Conservation (phyloP, 441 rosid genomes). For the Geranium incanum region DNA sequence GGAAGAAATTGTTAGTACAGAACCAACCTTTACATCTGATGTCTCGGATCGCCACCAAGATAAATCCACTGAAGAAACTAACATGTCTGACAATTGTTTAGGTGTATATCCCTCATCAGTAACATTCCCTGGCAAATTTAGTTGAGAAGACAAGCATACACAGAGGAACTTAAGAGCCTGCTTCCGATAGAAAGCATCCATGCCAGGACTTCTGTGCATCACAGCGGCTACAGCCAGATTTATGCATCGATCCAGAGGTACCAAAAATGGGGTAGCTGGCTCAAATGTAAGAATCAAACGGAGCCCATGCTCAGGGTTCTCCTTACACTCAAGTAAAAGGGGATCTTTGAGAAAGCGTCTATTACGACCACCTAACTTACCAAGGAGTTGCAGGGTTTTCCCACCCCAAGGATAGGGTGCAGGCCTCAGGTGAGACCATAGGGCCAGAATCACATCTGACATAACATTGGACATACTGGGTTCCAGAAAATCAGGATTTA, state of each 20-base stretch:
- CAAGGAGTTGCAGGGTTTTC: slow-evolving; percentile 85
- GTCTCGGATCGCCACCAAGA: slow-evolving; percentile 70
- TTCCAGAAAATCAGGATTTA: slow-evolving; percentile 96
- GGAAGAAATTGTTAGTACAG: neutral
- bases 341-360: slow-evolving; percentile 94
- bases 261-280: slow-evolving; percentile 93
- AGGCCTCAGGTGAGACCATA: slow-evolving; percentile 96
- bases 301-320: slow-evolving; percentile 96
- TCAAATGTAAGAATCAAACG: slow-evolving; percentile 94
- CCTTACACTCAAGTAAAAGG: slow-evolving; percentile 94
- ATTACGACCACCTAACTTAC: slow-evolving; percentile 97
- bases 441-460: slow-evolving; percentile 92
- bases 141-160: slow-evolving; percentile 89
- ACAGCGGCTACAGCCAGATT: slow-evolving; percentile 93
- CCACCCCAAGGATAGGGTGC: slow-evolving; percentile 92
- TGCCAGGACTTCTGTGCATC: slow-evolving; percentile 45
- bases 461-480: slow-evolving; percentile 96
- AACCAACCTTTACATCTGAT: slow-evolving; percentile 67
- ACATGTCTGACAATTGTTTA: slow-evolving; percentile 49
- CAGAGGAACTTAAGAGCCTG: slow-evolving; percentile 85
- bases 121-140: slow-evolving; percentile 84
- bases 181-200: slow-evolving; percentile 70
- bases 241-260: slow-evolving; percentile 87
- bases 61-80: slow-evolving; percentile 62
- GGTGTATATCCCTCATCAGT: slow-evolving; percentile 61